phyloP scores from a whole-genome alignment of 169 alveolate genomes.

The Plasmodium knowlesi region DNA sequence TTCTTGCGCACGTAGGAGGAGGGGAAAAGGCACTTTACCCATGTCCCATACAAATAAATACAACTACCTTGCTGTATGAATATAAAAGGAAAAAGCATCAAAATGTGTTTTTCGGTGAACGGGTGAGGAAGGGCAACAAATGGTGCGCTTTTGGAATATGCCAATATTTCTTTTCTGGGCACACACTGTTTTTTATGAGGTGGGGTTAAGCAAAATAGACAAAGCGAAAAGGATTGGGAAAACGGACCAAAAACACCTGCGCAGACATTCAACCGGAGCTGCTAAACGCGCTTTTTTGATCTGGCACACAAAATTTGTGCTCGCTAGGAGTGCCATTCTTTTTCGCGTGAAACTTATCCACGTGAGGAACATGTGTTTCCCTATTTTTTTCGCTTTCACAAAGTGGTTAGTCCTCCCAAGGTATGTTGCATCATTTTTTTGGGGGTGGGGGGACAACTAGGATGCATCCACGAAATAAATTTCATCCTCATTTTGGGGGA shows the following conservation, averaged over 20 bases:
- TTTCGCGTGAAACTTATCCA: neutral
- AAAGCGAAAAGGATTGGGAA: neutral
- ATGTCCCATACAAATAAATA: neutral
- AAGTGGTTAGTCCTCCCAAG: neutral
- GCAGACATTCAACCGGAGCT: neutral
- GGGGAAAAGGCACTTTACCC: neutral
- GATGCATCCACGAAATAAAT: neutral
- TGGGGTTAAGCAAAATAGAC: neutral
- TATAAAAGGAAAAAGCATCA: neutral
- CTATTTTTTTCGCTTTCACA: neutral
- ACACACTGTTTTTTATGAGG: neutral
- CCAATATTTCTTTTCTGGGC: neutral
- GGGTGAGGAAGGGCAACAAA: neutral
- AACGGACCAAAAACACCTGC: neutral
- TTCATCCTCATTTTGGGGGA: neutral
- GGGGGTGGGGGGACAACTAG: neutral
- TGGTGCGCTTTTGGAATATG: neutral
- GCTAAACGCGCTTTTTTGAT: neutral
- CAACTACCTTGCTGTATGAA: neutral
- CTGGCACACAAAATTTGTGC: neutral
- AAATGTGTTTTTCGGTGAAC: neutral
- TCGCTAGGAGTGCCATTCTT: neutral
- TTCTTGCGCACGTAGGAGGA: neutral
- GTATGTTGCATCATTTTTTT: neutral
- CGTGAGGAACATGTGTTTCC: neutral